phyloP scores from a whole-genome alignment of 2,329 filamentous ascomycete genomes.

The Xylariaceae sp. region DNA sequence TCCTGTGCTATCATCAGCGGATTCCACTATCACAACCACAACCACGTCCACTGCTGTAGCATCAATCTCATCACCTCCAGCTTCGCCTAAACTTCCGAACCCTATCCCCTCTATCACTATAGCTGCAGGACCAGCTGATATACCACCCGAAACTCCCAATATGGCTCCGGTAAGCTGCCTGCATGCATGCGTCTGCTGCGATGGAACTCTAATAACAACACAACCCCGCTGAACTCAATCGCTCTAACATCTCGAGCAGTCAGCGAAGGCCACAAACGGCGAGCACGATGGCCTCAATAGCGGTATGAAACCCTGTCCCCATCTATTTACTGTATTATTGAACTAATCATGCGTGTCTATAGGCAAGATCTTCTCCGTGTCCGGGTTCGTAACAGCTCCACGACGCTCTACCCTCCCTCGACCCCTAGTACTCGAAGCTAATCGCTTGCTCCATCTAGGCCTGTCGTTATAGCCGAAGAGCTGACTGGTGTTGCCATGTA shows the following conservation, averaged over 20 bases:
- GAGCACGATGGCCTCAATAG: conserved; percentile 35
- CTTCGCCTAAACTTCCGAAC: conserved; percentile 38
- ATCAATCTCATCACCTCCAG: conserved; percentile 34
- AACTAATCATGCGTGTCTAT: conserved; percentile 22
- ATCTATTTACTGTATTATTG: not conserved
- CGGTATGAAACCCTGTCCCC: conserved; percentile 29
- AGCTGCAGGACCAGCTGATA: conserved; percentile 32
- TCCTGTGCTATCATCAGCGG: conserved; percentile 30
- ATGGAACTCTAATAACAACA: conserved; percentile 11
- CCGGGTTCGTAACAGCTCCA: conserved; percentile 54
- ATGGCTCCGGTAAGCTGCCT: conserved; percentile 59
- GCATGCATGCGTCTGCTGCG: conserved; percentile 17
- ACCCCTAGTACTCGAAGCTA: conserved; percentile 31
- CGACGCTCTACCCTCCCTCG: conserved; percentile 1
- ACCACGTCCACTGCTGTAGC: conserved; percentile 24
- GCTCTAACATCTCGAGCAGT: conserved; percentile 27
- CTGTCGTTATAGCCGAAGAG: conserved; percentile 95
- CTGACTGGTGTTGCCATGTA: conserved; percentile 99
- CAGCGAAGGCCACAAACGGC: conserved; percentile 38
- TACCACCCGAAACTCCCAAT: conserved; percentile 42
- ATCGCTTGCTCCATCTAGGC: conserved; percentile 56
- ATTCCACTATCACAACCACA: conserved; percentile 5
- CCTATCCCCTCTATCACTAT: conserved; percentile 23
- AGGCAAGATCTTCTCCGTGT: conserved; percentile 66
- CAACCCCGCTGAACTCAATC: not conserved